Percentiles rank a stretch among this genome's conserved stretches.
Evolutionary conservation across 495 filamentous ascomycete species (phyloP).

Genomic region (Neurospora sp.): DNA sequence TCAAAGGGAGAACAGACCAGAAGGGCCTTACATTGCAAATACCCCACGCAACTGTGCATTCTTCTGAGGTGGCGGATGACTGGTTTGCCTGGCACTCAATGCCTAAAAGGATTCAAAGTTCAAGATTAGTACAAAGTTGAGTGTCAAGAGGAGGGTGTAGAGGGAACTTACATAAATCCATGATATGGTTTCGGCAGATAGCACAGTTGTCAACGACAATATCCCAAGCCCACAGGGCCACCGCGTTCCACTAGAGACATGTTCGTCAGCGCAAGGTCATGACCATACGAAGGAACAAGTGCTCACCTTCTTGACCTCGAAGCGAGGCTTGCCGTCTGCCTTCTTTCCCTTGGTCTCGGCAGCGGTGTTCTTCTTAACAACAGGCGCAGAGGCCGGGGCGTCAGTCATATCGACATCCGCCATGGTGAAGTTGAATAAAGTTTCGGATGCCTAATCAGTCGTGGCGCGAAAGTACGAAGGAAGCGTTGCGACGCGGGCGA

Average conservation of each 20-base stretch:
- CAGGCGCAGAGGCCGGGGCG: constrained; percentile 45
- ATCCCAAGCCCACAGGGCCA: constrained; percentile 99
- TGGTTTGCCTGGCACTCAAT: constrained; percentile 99
- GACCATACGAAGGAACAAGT: neutral
- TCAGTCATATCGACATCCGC: constrained; percentile 97
- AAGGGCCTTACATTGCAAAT: constrained; percentile 81
- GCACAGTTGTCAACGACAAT: constrained; percentile 99
- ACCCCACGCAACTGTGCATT: constrained; percentile 98
- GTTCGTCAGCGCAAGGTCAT: constrained; percentile 9
- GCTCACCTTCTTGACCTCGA: constrained; percentile 95
- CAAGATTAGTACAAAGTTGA: neutral
- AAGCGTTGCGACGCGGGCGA: neutral
- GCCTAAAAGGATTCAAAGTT: constrained; percentile 37
- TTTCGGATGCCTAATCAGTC: neutral
- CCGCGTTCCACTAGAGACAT: constrained; percentile 78
- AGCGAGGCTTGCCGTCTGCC: constrained; percentile 74
- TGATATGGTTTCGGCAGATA: constrained; percentile 98
- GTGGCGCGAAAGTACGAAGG: neutral
- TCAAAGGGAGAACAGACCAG: neutral
- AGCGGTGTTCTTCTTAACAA: constrained; percentile 45
- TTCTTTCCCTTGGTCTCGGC: constrained; percentile 41
- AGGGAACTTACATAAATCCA: constrained; percentile 76
- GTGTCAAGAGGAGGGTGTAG: neutral
- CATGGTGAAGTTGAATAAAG: constrained; percentile 41
- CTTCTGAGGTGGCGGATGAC: constrained; percentile 90